phyloP scores from a whole-genome alignment of 306 rosid species.

The Elaeagnus macrophylla region DNA sequence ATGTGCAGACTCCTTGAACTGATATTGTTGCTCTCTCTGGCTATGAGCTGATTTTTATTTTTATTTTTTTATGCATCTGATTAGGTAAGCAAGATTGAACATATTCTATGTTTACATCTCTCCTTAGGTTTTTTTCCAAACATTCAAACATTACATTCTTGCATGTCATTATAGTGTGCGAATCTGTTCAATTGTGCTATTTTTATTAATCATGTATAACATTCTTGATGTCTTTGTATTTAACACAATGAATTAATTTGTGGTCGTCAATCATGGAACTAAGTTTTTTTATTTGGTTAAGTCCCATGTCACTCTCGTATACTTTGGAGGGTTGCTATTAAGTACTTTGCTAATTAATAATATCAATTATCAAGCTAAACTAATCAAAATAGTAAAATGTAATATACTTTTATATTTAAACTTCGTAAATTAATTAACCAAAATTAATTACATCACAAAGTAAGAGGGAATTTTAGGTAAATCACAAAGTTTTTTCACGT shows the following conservation, averaged over 20 bases:
- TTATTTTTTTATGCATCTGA: constrained; percentile 20
- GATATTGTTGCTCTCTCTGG: constrained; percentile 15
- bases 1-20: constrained; percentile 68
- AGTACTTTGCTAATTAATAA: no score
- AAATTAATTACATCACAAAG: no score
- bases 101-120: constrained; percentile 33
- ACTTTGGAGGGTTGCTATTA: no score
- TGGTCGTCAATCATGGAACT: not conserved
- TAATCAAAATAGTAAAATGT: no score
- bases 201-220: constrained; percentile 20
- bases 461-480: no score
- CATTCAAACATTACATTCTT: constrained; percentile 23
- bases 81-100: constrained; percentile 34
- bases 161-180: constrained; percentile 20
- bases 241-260: constrained; percentile 20
- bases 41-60: constrained; percentile 3
- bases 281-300: no score
- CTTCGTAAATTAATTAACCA: no score
- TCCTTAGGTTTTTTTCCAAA: constrained; percentile 27
- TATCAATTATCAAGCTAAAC: no score
- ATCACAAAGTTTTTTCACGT: no score
- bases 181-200: constrained; percentile 40
- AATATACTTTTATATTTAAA: no score
- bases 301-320: no score
- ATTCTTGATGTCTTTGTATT: constrained; percentile 21